Percentiles rank a stretch among this genome's conserved stretches.
Conservation (phyloP, 2,329 filamentous ascomycete species). For the Fusarium tupiense region DNA sequence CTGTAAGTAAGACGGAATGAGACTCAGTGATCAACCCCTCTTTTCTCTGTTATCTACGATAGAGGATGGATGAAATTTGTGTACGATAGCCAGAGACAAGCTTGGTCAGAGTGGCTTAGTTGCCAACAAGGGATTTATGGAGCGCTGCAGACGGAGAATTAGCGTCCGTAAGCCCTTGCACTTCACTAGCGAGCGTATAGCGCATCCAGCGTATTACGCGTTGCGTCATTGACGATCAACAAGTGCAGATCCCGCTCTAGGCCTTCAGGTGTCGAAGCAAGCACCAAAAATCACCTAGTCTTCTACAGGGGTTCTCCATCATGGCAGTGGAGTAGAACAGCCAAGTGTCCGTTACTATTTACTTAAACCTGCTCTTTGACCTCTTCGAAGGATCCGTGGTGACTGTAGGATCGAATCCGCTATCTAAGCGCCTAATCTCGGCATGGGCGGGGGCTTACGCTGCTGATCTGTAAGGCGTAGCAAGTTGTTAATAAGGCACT, state of each 20-base stretch:
- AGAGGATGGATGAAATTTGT: accelerated
- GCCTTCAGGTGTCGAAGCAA: neutral
- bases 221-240: neutral
- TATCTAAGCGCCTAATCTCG: neutral
- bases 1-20: neutral
- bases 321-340: neutral
- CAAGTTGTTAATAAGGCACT: neutral
- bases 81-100: neutral
- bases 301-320: too few relatives aligned
- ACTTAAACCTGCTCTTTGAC: neutral
- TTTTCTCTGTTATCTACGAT: neutral
- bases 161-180: neutral
- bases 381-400: neutral
- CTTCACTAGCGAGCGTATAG: neutral
- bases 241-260: neutral
- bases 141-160: too few relatives aligned
- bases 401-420: too few relatives aligned
- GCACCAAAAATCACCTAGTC: neutral
- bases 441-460: neutral
- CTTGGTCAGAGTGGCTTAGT: neutral
- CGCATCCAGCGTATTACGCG: neutral
- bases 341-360: accelerated
- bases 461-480: neutral
- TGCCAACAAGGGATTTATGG: neutral
- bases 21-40: neutral